phyloP scores from a whole-genome alignment of 495 filamentous ascomycete species.

The Aspergillus cristatus region DNA sequence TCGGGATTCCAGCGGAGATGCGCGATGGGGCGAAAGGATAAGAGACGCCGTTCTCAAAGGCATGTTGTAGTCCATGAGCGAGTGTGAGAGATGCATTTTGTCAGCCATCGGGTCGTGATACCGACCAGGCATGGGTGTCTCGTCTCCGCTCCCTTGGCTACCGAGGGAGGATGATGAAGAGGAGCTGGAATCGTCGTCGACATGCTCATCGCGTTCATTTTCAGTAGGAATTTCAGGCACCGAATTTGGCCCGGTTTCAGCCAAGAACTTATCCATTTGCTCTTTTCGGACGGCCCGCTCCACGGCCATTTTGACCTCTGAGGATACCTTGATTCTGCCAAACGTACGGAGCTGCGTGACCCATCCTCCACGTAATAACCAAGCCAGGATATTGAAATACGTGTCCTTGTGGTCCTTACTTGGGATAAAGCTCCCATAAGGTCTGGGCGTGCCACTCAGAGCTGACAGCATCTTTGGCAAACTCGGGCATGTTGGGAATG shows the following conservation, averaged over 20 bases:
- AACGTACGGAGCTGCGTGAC: conserved; percentile 86
- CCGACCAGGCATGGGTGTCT: conserved; percentile 28
- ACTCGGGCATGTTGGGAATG: conserved; percentile 72
- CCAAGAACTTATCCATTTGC: conserved; percentile 34
- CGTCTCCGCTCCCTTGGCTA: conserved; percentile 32
- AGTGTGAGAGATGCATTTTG: conserved; percentile 25
- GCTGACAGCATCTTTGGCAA: conserved; percentile 76
- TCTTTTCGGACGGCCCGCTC: conserved; percentile 35
- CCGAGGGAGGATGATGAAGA: conserved; percentile 35
- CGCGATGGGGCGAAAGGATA: conserved; percentile 45
- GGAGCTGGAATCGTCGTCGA: conserved; percentile 21
- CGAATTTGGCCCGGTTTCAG: conserved; percentile 14
- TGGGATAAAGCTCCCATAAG: conserved; percentile 74
- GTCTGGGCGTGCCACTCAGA: conserved; percentile 65
- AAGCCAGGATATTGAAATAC: conserved; percentile 85
- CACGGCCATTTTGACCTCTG: conserved; percentile 41
- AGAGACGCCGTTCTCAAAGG: conserved; percentile 34
- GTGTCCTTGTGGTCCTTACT: conserved; percentile 78
- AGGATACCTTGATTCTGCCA: conserved; percentile 59
- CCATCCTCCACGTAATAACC: conserved; percentile 86
- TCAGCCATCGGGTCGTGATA: conserved; percentile 11
- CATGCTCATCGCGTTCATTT: conserved; percentile 11
- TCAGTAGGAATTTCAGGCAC: not conserved
- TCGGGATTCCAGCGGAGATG: conserved; percentile 53
- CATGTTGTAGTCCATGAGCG: conserved; percentile 29